phyloP scores from a whole-genome alignment of 352 stramenopile species.

The Phytophthora foliorum region DNA sequence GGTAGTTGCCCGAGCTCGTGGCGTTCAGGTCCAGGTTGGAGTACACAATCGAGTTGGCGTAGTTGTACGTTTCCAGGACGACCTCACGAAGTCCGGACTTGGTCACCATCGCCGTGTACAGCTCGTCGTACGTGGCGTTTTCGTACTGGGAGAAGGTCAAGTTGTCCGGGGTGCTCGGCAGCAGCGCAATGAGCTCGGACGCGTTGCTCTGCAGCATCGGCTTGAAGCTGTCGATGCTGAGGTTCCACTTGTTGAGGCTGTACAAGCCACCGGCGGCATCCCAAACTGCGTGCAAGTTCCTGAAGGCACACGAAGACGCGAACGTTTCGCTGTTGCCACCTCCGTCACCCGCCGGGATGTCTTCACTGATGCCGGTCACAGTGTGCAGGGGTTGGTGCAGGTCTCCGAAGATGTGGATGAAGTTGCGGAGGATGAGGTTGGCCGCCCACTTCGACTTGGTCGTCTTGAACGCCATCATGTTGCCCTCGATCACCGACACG shows the following conservation, averaged over 20 bases:
- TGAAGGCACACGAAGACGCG: constrained; percentile 50
- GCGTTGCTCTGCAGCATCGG: constrained; percentile 48
- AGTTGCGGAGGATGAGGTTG: constrained; percentile 70
- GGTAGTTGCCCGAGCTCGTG: constrained; percentile 29
- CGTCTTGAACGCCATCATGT: constrained; percentile 62
- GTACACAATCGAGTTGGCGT: constrained; percentile 57
- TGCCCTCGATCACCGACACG: constrained; percentile 52
- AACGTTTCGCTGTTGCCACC: constrained; percentile 76
- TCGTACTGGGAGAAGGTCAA: constrained; percentile 57
- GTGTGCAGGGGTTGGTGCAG: constrained; percentile 73
- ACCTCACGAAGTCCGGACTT: constrained; percentile 42
- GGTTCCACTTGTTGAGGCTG: constrained; percentile 63
- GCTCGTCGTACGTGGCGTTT: constrained; percentile 41
- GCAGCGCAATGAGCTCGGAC: constrained; percentile 52
- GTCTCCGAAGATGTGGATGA: constrained; percentile 80
- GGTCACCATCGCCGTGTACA: constrained; percentile 41
- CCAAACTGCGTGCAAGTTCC: constrained; percentile 77
- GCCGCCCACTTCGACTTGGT: constrained; percentile 72
- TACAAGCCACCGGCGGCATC: constrained; percentile 64
- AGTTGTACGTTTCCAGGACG: constrained; percentile 59
- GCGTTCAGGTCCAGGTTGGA: constrained; percentile 43
- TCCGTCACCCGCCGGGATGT: constrained; percentile 59
- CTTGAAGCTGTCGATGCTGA: constrained; percentile 37
- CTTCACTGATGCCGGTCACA: constrained; percentile 51
- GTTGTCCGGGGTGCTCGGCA: constrained; percentile 42